phyloP scores from a whole-genome alignment of 2,329 filamentous ascomycete species.

The Fusarium newnesense region DNA sequence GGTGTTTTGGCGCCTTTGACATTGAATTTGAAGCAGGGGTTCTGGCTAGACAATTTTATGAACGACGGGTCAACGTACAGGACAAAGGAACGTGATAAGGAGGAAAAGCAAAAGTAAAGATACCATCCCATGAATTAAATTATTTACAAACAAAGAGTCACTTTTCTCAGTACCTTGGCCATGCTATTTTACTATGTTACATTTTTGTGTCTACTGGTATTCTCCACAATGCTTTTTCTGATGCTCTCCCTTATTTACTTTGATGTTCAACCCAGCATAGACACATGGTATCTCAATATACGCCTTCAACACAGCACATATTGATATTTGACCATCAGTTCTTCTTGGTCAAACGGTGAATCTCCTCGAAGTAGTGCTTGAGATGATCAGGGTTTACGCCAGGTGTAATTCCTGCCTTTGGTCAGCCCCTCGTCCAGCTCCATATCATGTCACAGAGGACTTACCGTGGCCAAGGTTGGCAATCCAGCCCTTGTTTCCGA shows the following conservation, averaged over 20 bases:
- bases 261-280: neutral
- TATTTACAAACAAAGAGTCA: constrained; percentile 12
- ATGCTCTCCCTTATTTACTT: neutral
- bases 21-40: constrained; percentile 1
- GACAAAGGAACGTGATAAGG: neutral
- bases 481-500: constrained; percentile 91
- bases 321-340: constrained; percentile 35
- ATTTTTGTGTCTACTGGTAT: constrained; percentile 18
- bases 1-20: constrained; percentile 41
- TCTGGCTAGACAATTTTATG: constrained; percentile 11
- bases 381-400: constrained; percentile 94
- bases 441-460: constrained; percentile 42
- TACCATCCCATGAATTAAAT: constrained; percentile 34
- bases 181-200: constrained; percentile 38
- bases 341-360: constrained; percentile 75
- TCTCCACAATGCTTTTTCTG: constrained; percentile 8
- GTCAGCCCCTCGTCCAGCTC: constrained; percentile 19
- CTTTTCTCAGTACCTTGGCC: constrained; percentile 7
- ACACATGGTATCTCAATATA: constrained; percentile 5
- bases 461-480: constrained; percentile 94
- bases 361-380: constrained; percentile 92
- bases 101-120: constrained; percentile 36
- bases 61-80: constrained; percentile 9
- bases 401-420: constrained; percentile 81
- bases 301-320: neutral